Conservation (phyloP, 1,284 basidiomycete genomes). For the Pholiota adiposa region DNA sequence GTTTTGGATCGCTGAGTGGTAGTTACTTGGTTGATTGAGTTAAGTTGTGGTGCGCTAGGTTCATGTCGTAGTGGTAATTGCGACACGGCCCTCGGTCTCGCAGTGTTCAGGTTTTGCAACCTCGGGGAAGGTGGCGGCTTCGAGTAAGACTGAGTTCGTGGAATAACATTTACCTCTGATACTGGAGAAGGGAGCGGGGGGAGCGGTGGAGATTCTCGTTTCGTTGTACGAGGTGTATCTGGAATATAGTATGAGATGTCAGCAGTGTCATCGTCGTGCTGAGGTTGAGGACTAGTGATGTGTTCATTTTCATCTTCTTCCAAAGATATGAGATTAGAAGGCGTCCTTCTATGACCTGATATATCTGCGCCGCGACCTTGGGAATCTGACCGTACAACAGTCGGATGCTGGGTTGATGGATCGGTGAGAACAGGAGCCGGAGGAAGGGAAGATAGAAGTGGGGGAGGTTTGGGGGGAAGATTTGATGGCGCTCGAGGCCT, state of each 20-base stretch:
- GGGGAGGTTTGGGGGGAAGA: slow-evolving; percentile 68
- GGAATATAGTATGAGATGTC: slow-evolving; percentile 30
- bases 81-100: slow-evolving; percentile 58
- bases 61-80: slow-evolving; percentile 51
- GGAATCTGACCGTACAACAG: slow-evolving; percentile 18
- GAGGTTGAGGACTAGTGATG: slow-evolving; percentile 29
- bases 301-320: slow-evolving; percentile 63
- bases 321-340: slow-evolving; percentile 63
- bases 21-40: slow-evolving; percentile 64
- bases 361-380: slow-evolving; percentile 16
- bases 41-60: slow-evolving; percentile 43
- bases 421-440: slow-evolving; percentile 54
- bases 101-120: slow-evolving; percentile 40
- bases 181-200: slow-evolving; percentile 63
- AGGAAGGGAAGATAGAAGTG: slow-evolving; percentile 65
- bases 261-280: slow-evolving; percentile 20
- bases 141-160: slow-evolving; percentile 34
- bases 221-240: slow-evolving; percentile 43
- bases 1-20: slow-evolving; percentile 73
- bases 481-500: slow-evolving; percentile 60
- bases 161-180: slow-evolving; percentile 37
- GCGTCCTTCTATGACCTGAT: slow-evolving; percentile 46
- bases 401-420: slow-evolving; percentile 26
- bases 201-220: slow-evolving; percentile 63
- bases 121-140: slow-evolving; percentile 49